Base-by-base conservation (phyloP, 306 rosid genomes). In the Senna tora region DNA sequence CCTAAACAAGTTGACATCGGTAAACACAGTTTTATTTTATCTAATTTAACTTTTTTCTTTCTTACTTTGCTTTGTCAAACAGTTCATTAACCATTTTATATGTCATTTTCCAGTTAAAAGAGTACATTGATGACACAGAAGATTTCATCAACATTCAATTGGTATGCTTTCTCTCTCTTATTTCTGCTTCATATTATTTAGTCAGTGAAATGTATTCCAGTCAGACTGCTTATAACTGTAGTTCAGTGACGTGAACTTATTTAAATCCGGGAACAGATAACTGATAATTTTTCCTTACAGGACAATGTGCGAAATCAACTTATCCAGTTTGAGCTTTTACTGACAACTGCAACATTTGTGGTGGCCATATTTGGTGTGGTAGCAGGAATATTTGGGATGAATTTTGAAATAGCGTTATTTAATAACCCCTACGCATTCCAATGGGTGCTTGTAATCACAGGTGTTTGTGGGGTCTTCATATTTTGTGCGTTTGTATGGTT, bases 121-220 rank as follows among this genome's bases (percentile, higher is more conserved):
- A 90, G 73, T 93, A 93, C 86, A 93, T 93, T 21, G 98, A 90
- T 61, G 98, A 93, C 75, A 93, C 98, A 0, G 98, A 93, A 84
- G 97, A 89, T 87, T 93, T 93, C 87, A 93, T 93, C 72, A 93
- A 93, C 90, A 89, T 93, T 78, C 98, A 93, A 80, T 84, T 93
- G 98, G 97, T 93, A 77, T 67, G 82, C 59, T 38, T 33, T 4
- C 16, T 46, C 68, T 65, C 45, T 20, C 19, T 65, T 42, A 50
- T 65, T 67, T 21, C 43, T 12, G 20, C 65, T 69, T 53, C 43
- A 17, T 13, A 59, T 52, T 59, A 34, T 5, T 43, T 56, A 67
- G 54, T 68, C 42, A 52, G 53, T 12, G 16, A 51, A 30, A 33
- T 32, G 28, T 75, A 16, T 50, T 61, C 19, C 33, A 30, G 49